A percentile compares a stretch with the other conserved stretches of the same genome.
phyloP scores from a whole-genome alignment of 148 eudicot genomes.

The Arbutus unedo region DNA sequence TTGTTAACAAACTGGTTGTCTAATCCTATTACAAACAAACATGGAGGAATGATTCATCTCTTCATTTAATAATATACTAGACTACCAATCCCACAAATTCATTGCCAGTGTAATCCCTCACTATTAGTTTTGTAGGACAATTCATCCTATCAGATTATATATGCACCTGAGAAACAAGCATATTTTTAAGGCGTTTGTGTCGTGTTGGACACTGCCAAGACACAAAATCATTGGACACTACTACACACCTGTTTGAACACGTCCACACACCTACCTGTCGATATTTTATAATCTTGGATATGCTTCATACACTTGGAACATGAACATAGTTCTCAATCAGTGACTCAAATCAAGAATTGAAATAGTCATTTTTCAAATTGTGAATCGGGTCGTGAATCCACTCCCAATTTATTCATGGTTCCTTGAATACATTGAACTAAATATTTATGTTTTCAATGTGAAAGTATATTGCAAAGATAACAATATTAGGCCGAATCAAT shows the following conservation, averaged over 20 bases:
- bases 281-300: neutral
- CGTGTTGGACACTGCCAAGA: neutral
- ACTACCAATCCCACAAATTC: constrained; percentile 1
- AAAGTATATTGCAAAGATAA: neutral
- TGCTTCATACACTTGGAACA: neutral
- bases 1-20: no score
- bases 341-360: neutral
- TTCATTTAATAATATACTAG: neutral
- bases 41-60: no score
- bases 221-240: neutral
- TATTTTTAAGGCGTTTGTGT: neutral
- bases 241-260: neutral
- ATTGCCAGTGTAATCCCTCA: neutral
- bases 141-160: neutral
- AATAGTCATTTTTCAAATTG: neutral
- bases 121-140: neutral
- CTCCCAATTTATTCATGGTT: neutral
- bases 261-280: neutral
- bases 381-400: neutral
- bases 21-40: neutral
- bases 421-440: neutral
- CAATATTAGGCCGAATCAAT: neutral
- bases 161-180: neutral
- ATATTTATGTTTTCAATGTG: neutral
- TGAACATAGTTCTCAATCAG: neutral